These are phyloP conservation scores for Vitis riparia DNA, from an alignment of 164 flowering plant genomes.

Conservation along the genomic window DNA sequence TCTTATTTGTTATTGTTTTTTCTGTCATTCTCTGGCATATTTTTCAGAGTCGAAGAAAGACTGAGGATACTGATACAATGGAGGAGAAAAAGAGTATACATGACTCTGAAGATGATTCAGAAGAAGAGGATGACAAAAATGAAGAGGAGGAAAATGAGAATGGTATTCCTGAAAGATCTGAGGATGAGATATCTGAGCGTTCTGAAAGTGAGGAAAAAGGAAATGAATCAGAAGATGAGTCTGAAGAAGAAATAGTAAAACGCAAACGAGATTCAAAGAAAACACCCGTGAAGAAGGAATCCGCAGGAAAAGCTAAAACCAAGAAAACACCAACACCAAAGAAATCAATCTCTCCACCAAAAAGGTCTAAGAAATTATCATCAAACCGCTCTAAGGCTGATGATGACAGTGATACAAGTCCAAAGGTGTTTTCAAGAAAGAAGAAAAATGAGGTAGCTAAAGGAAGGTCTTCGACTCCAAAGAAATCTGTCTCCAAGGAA, in stretches of 20 bases:
- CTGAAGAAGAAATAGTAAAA: conserved; percentile 51
- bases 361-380: conserved; percentile 37
- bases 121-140: conserved; percentile 44
- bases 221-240: conserved; percentile 53
- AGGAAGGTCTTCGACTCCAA: conserved; percentile 42
- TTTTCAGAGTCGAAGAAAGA: conserved; percentile 49
- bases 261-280: conserved; percentile 30
- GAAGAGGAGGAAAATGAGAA: conserved; percentile 49
- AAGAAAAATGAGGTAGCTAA: conserved; percentile 44
- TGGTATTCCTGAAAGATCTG: conserved; percentile 57
- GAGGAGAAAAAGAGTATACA: conserved; percentile 35
- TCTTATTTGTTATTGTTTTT: background rate
- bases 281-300: conserved; percentile 40
- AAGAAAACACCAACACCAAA: conserved; percentile 37
- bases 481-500: conserved; percentile 52
- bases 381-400: conserved; percentile 44
- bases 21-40: background rate
- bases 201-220: conserved; percentile 63
- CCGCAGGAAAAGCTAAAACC: conserved; percentile 39
- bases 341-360: conserved; percentile 44
- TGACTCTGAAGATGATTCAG: conserved; percentile 68
- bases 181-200: conserved; percentile 54
- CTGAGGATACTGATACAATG: conserved; percentile 31
- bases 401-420: conserved; percentile 40
- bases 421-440: conserved; percentile 66